These are phyloP conservation scores for Chaetomium cochliodes DNA, from an alignment of 495 filamentous ascomycete species.

Conservation along the genomic window DNA sequence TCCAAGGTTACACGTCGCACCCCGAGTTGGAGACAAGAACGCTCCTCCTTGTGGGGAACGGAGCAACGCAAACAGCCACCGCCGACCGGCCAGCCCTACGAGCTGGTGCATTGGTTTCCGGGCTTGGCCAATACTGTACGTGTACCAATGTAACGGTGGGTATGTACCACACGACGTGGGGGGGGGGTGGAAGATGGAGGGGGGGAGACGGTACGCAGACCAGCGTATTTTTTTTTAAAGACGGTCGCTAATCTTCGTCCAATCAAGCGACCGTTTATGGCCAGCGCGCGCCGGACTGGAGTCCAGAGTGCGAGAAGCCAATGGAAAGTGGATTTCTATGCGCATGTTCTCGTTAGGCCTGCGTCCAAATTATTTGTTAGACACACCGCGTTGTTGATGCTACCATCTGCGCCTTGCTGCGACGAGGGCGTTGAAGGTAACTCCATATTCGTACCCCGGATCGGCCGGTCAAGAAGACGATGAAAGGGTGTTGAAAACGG, in stretches of 20 bases:
- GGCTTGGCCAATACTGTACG: constrained; percentile 5
- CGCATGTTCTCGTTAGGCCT: not conserved
- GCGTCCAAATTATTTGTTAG: not conserved
- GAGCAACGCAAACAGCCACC: constrained; percentile 6
- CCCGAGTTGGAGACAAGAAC: not conserved
- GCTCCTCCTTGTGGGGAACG: constrained; percentile 13
- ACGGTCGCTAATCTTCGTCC: not conserved
- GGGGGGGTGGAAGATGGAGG: not conserved
- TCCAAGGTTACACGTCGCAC: constrained; percentile 1
- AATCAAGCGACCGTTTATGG: not conserved
- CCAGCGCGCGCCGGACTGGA: not conserved
- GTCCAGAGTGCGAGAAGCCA: not conserved
- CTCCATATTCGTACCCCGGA: not conserved
- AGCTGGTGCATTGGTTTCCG: not conserved
- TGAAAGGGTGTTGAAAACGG: constrained; percentile 16
- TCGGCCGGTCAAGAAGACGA: not conserved
- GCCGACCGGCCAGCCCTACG: constrained; percentile 24
- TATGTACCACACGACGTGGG: not conserved
- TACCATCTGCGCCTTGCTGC: too few species aligned
- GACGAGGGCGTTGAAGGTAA: too few species aligned
- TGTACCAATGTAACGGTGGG: not conserved
- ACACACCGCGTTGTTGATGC: not conserved
- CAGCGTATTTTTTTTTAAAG: not conserved
- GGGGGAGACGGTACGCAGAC: not conserved
- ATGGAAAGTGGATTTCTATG: not conserved